Evolutionary conservation across 2,329 filamentous ascomycete genomes (phyloP), one percentile per base, ranked within the genome.

Genomic region (Aureobasidium pullulans): DNA sequence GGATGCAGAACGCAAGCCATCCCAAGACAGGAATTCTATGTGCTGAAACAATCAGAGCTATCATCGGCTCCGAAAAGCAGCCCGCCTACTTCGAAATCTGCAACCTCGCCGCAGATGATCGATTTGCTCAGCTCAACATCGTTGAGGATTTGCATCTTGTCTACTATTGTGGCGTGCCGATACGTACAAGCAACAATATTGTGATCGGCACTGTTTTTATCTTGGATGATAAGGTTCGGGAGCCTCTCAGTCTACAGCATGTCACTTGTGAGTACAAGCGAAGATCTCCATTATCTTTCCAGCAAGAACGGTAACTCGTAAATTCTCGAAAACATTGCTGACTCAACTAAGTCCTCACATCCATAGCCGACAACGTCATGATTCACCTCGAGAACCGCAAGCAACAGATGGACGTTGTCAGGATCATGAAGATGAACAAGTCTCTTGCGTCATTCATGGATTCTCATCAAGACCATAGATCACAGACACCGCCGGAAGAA

Each of bases 11-110:
- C 59, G 82, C 82, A 64, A 80, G 81, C 60, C 79, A 79, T n/a
- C 79, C 79, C 19, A 84, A 86, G 0, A 84, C 83, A 1, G 81
- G 87, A 50, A 77, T 79, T 32, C 83, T 82, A 2, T 78, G 78
- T 0, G 79, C 78, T 42, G 77, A 80, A 48, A 79, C 81, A 62
- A 76, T 77, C 59, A 80, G 62, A 58, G n/a, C 65, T 61, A 31
- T 56, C 54, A 19, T 66, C 39, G 39, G 60, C 11, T 32, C 59
- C 39, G 64, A 67, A 19, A 68, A 68, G 9, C 66, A 72, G 19
- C 68, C 70, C 6, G 68, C 70, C 13, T 76, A 67, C 47, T 70
- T 70, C 56, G 72, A 73, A 44, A 66, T 71, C 13, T 65, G 68
- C 40, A 68, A 72, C 42, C 63, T 71, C 47, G 60, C 64, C 19